These are phyloP conservation scores for Aspergillus transmontanensis DNA, from an alignment of 2,329 filamentous ascomycete genomes.

Conservation along the genomic window DNA sequence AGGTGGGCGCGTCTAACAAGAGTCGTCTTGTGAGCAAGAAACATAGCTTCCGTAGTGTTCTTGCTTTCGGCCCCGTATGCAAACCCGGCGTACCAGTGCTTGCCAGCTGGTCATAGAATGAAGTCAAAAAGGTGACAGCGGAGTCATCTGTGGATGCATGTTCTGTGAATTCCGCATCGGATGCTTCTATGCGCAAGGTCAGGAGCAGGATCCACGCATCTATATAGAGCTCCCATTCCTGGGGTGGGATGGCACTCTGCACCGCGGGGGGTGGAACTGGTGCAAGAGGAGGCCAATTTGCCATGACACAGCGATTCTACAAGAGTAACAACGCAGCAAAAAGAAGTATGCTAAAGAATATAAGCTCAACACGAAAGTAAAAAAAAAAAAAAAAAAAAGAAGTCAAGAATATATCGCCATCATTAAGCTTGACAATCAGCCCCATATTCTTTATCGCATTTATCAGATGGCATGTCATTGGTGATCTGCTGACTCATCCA, in stretches of 20 bases:
- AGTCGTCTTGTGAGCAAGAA: slow-evolving; percentile 67
- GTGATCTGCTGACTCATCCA: slow-evolving; percentile 11
- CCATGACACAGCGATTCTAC: slow-evolving; percentile 42
- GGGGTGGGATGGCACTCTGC: slow-evolving; percentile 64
- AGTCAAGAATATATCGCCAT: background rate
- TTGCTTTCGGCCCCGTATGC: slow-evolving; percentile 40
- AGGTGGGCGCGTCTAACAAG: slow-evolving; percentile 49
- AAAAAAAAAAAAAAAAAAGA: background rate
- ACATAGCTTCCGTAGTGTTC: slow-evolving; percentile 61
- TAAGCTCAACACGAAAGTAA: background rate
- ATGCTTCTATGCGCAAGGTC: slow-evolving; percentile 64
- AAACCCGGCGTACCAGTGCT: slow-evolving; percentile 36
- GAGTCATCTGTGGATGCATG: slow-evolving; percentile 60
- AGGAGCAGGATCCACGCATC: slow-evolving; percentile 74
- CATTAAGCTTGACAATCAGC: background rate
- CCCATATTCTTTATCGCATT: background rate
- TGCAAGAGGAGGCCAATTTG: slow-evolving; percentile 70
- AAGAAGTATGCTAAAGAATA: background rate
- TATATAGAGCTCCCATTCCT: slow-evolving; percentile 77
- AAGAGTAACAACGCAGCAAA: background rate
- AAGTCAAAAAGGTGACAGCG: slow-evolving; percentile 64
- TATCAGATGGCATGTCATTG: slow-evolving; percentile 5
- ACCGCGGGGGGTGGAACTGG: slow-evolving; percentile 72
- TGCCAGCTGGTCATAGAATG: slow-evolving; percentile 63
- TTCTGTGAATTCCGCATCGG: slow-evolving; percentile 58